Conservation (phyloP, 495 filamentous ascomycete genomes). For the Penicillium diatomitis region DNA sequence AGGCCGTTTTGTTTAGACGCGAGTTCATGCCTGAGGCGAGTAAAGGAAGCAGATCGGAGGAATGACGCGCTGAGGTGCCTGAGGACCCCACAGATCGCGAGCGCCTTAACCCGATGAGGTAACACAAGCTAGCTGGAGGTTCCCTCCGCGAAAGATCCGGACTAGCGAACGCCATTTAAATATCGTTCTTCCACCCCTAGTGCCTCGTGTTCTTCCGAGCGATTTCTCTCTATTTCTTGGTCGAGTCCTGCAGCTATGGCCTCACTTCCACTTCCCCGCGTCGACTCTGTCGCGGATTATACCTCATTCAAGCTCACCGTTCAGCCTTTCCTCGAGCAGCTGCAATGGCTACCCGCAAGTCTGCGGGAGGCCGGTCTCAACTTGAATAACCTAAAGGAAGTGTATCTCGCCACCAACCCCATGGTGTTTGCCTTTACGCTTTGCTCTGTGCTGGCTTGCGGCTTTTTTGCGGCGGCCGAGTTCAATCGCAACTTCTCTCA, state of each 20-base stretch:
- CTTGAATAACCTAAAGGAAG: conserved; percentile 44
- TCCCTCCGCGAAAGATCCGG: no score
- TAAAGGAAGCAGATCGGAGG: neutral
- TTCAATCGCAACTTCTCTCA: conserved; percentile 90
- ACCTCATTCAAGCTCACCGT: conserved; percentile 65
- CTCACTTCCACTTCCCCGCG: conserved; percentile 47
- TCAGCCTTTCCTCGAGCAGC: conserved; percentile 66
- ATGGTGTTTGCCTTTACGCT: conserved; percentile 67
- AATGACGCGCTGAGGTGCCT: conserved; percentile 11
- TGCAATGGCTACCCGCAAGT: conserved; percentile 59
- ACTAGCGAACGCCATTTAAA: no score
- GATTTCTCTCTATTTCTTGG: neutral
- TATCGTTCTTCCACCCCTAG: neutral
- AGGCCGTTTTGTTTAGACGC: conserved; percentile 13
- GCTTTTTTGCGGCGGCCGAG: conserved; percentile 69
- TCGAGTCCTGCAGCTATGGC: conserved; percentile 37
- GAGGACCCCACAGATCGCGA: conserved; percentile 11
- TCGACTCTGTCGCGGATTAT: conserved; percentile 61
- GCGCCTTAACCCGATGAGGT: conserved; percentile 16
- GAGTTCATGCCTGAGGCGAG: conserved; percentile 2
- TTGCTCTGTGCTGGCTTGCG: conserved; percentile 52
- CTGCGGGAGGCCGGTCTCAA: conserved; percentile 49
- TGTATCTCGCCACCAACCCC: conserved; percentile 87
- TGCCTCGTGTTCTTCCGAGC: neutral
- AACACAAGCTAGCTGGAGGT: conserved; percentile 13